These are phyloP conservation scores for Colletotrichum incanum DNA, from an alignment of 2,329 filamentous ascomycete species.

Conservation along the genomic window DNA sequence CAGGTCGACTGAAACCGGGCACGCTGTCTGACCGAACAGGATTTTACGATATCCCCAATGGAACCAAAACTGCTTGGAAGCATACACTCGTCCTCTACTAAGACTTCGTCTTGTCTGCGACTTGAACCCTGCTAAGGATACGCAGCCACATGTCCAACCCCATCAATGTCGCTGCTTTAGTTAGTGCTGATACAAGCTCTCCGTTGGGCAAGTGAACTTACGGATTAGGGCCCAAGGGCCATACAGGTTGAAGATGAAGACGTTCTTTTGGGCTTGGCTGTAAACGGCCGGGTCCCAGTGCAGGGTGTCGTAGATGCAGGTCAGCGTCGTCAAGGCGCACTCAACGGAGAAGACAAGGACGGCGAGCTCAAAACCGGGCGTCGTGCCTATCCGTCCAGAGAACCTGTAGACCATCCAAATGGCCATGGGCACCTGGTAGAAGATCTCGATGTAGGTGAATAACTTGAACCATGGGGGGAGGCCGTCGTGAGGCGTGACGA, in stretches of 20 bases:
- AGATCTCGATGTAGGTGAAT: conserved; percentile 66
- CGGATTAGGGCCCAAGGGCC: conserved; percentile 68
- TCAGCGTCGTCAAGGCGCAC: conserved; percentile 65
- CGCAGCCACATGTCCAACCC: conserved; percentile 70
- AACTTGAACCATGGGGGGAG: conserved; percentile 66
- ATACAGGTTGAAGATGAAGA: conserved; percentile 65
- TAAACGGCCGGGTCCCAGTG: conserved; percentile 65
- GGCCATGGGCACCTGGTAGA: conserved; percentile 66
- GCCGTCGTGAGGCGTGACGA: conserved; percentile 54
- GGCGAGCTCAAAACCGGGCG: conserved; percentile 62
- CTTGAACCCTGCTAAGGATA: conserved; percentile 61
- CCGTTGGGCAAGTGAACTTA: conserved; percentile 54
- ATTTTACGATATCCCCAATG: conserved; percentile 34
- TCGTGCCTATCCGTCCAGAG: conserved; percentile 49
- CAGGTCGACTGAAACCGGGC: conserved; percentile 1
- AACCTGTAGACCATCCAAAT: conserved; percentile 64
- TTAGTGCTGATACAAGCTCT: not conserved
- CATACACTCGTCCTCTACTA: conserved; percentile 49
- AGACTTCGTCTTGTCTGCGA: conserved; percentile 52
- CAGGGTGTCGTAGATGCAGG: conserved; percentile 66
- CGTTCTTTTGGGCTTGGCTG: conserved; percentile 60
- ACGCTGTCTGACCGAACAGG: conserved; percentile 13
- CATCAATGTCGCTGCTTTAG: conserved; percentile 63
- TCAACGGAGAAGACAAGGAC: conserved; percentile 67
- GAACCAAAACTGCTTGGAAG: conserved; percentile 20